phyloP scores from a whole-genome alignment of 2,329 filamentous ascomycete species.

The Colletotrichum euphorbiae region DNA sequence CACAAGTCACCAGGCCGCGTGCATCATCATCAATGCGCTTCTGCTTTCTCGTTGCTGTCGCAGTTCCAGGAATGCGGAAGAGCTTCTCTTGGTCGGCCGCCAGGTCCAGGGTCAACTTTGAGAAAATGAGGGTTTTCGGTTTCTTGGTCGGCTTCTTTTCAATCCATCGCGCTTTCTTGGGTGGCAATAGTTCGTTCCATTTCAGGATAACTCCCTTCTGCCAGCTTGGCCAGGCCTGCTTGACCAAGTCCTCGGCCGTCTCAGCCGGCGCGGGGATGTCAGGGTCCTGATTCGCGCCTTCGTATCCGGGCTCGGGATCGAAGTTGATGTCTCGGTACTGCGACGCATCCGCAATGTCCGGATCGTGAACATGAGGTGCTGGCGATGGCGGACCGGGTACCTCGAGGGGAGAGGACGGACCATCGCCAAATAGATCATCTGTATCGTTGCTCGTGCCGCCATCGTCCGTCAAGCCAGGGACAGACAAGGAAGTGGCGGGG shows the following conservation, averaged over 20 bases:
- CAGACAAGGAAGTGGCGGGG: conserved; percentile 56
- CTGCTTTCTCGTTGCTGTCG: conserved; percentile 64
- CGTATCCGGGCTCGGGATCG: conserved; percentile 56
- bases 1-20: conserved; percentile 60
- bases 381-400: conserved; percentile 58
- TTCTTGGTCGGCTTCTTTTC: conserved; percentile 83
- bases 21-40: conserved; percentile 64
- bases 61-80: conserved; percentile 79
- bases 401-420: conserved; percentile 60
- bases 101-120: conserved; percentile 89
- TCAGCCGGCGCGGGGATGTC: conserved; percentile 77
- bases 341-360: conserved; percentile 51
- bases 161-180: conserved; percentile 81
- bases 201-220: conserved; percentile 78
- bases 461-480: conserved; percentile 69
- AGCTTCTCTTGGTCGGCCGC: conserved; percentile 86
- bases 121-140: conserved; percentile 84
- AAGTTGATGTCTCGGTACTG: conserved; percentile 60
- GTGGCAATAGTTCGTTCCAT: conserved; percentile 86
- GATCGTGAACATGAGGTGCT: conserved; percentile 55
- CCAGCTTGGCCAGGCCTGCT: conserved; percentile 85
- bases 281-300: conserved; percentile 67
- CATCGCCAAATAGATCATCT: conserved; percentile 78
- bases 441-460: conserved; percentile 69
- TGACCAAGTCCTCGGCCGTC: conserved; percentile 79